Evolutionary conservation across 805 yeast species (phyloP).

Genomic region (Brettanomyces bruxellensis): DNA sequence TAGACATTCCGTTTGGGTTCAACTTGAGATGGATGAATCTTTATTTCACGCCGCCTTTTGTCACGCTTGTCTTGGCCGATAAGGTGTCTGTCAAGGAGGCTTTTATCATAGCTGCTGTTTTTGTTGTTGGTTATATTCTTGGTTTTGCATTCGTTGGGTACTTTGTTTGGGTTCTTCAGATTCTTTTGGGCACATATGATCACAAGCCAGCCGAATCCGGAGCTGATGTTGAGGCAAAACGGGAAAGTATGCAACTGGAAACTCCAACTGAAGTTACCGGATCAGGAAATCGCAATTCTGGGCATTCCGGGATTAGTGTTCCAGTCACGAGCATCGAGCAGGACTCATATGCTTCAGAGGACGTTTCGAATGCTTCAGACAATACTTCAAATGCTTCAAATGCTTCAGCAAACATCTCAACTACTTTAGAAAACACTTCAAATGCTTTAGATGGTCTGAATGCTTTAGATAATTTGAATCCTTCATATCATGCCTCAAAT

Average conservation of each 20-base stretch:
- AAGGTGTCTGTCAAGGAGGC: conserved; percentile 61
- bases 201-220: conserved; percentile 2
- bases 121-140: conserved; percentile 53
- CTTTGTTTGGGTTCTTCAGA: conserved; percentile 34
- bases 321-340: neutral
- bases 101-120: conserved; percentile 65
- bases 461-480: neutral
- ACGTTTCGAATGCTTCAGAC: neutral
- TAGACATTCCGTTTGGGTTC: conserved; percentile 61
- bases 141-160: conserved; percentile 43
- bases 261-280: neutral
- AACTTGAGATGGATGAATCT: conserved; percentile 70
- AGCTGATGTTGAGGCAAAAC: neutral
- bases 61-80: conserved; percentile 60
- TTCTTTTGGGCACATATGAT: conserved; percentile 19
- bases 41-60: conserved; percentile 71
- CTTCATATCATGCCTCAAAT: neutral
- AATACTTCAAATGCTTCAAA: neutral
- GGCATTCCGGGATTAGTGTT: neutral
- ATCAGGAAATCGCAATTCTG: neutral
- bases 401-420: neutral
- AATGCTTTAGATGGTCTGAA: too few species aligned
- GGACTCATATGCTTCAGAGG: neutral
- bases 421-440: too few species aligned
- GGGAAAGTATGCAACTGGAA: too few species aligned